Conservation (phyloP, 768 basidiomycete genomes). For the Rhizopogon salebrosus region DNA sequence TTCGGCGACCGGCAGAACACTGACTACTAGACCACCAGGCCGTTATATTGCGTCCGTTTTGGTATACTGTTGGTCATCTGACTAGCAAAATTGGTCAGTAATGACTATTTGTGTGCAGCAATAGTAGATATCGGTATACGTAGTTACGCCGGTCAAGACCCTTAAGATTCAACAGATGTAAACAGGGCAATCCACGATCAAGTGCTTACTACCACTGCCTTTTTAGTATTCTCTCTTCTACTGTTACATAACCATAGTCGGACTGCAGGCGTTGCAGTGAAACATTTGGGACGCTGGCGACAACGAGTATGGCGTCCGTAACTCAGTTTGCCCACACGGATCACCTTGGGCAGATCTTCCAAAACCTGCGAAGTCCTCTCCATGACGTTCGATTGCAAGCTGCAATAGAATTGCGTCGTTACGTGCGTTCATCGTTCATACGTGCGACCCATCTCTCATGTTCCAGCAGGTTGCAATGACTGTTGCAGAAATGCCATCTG, state of each 20-base stretch:
- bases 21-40: slow-evolving; percentile 59
- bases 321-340: slow-evolving; percentile 55
- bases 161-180: slow-evolving; percentile 24
- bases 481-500: slow-evolving; percentile 77
- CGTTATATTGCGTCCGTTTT: slow-evolving; percentile 7
- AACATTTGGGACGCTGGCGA: slow-evolving; percentile 5
- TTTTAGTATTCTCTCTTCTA: neutral
- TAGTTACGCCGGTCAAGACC: slow-evolving; percentile 5
- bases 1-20: neutral
- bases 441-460: slow-evolving; percentile 8
- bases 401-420: slow-evolving; percentile 68
- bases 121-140: too few species aligned
- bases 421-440: slow-evolving; percentile 42
- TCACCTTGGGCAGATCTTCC: slow-evolving; percentile 61
- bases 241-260: neutral
- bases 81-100: neutral
- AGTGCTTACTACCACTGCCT: neutral
- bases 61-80: neutral
- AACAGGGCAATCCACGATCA: slow-evolving; percentile 18
- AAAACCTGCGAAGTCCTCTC: slow-evolving; percentile 57
- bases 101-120: too few species aligned
- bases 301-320: slow-evolving; percentile 54
- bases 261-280: slow-evolving; percentile 1
- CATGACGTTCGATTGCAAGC: slow-evolving; percentile 62
- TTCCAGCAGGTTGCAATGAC: slow-evolving; percentile 58